Percentiles rank a stretch among this genome's conserved stretches.
Conservation (phyloP, 2,329 filamentous ascomycete species). For the Diaporthe sp. region DNA sequence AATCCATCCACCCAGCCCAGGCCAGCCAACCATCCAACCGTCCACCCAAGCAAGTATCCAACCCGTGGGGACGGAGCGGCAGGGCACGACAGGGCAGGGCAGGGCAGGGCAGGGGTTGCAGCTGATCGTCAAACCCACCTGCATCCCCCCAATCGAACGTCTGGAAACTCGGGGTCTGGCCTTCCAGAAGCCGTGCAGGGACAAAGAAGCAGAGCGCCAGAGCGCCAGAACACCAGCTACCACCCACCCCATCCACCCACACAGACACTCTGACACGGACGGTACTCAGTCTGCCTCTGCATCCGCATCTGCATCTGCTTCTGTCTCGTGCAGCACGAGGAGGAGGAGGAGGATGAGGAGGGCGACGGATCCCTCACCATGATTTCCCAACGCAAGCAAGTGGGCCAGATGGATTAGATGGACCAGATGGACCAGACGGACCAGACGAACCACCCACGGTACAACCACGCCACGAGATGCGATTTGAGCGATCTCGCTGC, state of each 20-base stretch:
- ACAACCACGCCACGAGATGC: slow-evolving; percentile 9
- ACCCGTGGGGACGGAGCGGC: slow-evolving; percentile 13
- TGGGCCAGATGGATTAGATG: background rate
- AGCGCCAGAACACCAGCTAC: slow-evolving; percentile 15
- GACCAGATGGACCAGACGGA: slow-evolving; percentile 3
- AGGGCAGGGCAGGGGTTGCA: slow-evolving; percentile 24
- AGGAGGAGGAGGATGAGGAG: too few relatives aligned
- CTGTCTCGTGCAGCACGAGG: background rate
- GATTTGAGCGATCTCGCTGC: slow-evolving; percentile 28
- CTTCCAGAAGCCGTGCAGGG: slow-evolving; percentile 26
- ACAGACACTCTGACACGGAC: background rate
- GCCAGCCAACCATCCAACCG: background rate
- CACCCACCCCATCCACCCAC: background rate
- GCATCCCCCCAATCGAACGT: slow-evolving; percentile 7
- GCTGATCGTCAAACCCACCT: slow-evolving; percentile 33
- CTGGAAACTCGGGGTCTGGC: slow-evolving; percentile 15
- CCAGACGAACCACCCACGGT: slow-evolving; percentile 16
- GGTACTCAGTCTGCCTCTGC: background rate
- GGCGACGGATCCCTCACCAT: background rate
- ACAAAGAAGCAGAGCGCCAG: slow-evolving; percentile 20
- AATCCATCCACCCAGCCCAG: slow-evolving; percentile 3
- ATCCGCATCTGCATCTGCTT: background rate
- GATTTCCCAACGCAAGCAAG: background rate
- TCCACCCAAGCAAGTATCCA: background rate
- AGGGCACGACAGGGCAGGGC: background rate